A percentile compares a stretch with the other conserved stretches of the same genome.
phyloP scores from a whole-genome alignment of 805 yeast species.

The Candida methanosorbosa region DNA sequence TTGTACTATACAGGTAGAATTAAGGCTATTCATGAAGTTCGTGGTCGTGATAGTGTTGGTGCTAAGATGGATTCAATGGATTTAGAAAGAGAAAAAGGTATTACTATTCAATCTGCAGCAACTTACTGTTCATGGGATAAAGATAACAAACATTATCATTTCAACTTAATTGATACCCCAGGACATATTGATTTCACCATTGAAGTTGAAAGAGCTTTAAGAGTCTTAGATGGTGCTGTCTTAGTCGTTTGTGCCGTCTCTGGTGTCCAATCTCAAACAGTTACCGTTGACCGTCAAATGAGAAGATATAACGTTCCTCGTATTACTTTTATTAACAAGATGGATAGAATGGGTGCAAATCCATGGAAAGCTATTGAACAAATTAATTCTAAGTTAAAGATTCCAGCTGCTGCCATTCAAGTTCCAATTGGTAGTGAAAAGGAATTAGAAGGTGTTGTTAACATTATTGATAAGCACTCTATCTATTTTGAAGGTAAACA shows the following conservation, averaged over 20 bases:
- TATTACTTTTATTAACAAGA: conserved; percentile 91
- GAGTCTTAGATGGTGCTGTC: conserved; percentile 98
- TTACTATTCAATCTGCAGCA: conserved; percentile 98
- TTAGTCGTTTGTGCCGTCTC: conserved; percentile 97
- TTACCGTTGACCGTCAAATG: conserved; percentile 98
- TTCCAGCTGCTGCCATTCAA: conserved; percentile 96
- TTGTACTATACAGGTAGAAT: conserved; percentile 94
- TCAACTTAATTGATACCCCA: conserved; percentile 95
- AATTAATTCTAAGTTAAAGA: conserved; percentile 75
- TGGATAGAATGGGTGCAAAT: conserved; percentile 99
- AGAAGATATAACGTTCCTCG: conserved; percentile 96
- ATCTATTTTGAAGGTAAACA: conserved; percentile 83
- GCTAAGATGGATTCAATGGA: conserved; percentile 99
- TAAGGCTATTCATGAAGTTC: conserved; percentile 91
- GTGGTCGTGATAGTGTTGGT: conserved; percentile 96
- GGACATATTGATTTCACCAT: conserved; percentile 99
- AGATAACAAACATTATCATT: conserved; percentile 60
- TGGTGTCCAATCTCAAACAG: conserved; percentile 98
- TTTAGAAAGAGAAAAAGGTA: conserved; percentile 96
- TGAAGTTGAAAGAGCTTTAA: conserved; percentile 96
- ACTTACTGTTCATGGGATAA: conserved; percentile 96
- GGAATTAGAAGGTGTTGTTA: conserved; percentile 80
- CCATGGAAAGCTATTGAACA: conserved; percentile 95
- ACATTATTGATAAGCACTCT: conserved; percentile 81
- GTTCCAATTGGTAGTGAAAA: conserved; percentile 95